Percentiles rank a stretch among this genome's conserved stretches.
Conservation (phyloP, 768 basidiomycete species). For the Russula lepida region DNA sequence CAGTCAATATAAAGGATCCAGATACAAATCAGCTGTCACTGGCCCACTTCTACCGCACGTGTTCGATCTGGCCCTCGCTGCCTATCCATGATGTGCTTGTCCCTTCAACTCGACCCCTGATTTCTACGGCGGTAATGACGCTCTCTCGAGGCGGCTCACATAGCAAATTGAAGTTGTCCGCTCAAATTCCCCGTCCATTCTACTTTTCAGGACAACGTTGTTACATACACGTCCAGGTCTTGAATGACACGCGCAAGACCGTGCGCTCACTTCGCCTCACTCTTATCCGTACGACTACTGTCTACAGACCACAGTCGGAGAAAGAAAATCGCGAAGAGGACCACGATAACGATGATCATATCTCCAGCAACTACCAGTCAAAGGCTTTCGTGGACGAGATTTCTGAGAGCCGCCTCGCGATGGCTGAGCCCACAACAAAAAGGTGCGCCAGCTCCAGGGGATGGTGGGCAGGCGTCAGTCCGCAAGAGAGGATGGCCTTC, state of each 20-base stretch:
- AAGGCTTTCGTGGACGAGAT: constrained; percentile 55
- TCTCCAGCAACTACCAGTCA: constrained; percentile 57
- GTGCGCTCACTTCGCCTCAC: constrained; percentile 58
- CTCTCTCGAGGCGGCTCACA: constrained; percentile 49
- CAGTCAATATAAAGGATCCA: constrained; percentile 65
- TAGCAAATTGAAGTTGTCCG: constrained; percentile 51
- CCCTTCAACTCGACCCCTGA: constrained; percentile 50
- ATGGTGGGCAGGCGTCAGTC: constrained; percentile 80
- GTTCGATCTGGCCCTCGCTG: constrained; percentile 72
- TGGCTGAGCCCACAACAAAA: constrained; percentile 51
- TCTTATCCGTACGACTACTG: constrained; percentile 55
- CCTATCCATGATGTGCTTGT: constrained; percentile 53
- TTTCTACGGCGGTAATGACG: constrained; percentile 44
- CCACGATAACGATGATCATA: constrained; percentile 28
- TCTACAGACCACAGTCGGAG: constrained; percentile 49
- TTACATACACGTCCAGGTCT: constrained; percentile 52
- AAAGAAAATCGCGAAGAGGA: constrained; percentile 27
- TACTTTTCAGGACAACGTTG: constrained; percentile 84
- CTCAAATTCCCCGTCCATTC: constrained; percentile 55
- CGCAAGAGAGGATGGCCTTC: constrained; percentile 54
- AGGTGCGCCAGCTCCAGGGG: constrained; percentile 76
- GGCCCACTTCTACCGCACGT: constrained; percentile 82
- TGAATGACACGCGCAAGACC: constrained; percentile 58
- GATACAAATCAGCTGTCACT: constrained; percentile 56
- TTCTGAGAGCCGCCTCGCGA: constrained; percentile 55